Evolutionary conservation across 2,329 filamentous ascomycete species (phyloP).

Genomic region (Cladosporium sp.): DNA sequence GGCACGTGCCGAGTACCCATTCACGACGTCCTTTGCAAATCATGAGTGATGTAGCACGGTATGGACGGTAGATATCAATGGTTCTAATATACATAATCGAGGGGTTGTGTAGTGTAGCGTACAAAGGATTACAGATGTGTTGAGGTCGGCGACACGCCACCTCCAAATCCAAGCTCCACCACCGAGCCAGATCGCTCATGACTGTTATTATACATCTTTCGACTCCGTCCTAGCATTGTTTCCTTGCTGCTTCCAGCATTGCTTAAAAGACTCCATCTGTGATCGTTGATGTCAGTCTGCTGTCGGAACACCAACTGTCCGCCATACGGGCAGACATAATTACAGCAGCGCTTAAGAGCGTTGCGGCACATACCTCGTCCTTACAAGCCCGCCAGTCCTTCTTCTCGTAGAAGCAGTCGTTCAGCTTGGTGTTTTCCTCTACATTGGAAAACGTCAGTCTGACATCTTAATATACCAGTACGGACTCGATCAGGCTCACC

Average conservation of each 20-base stretch:
- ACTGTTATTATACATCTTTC: slow-evolving; percentile 58
- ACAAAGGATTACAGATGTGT: neutral
- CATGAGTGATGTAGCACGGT: neutral
- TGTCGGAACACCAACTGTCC: neutral
- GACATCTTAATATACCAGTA: slow-evolving; percentile 4
- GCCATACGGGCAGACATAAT: too few relatives aligned
- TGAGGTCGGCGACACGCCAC: neutral
- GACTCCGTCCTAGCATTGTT: slow-evolving; percentile 78
- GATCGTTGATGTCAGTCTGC: neutral
- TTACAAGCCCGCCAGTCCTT: slow-evolving; percentile 92
- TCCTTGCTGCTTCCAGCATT: slow-evolving; percentile 86
- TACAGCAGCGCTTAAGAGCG: neutral
- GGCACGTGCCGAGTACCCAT: neutral
- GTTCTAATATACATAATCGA: neutral
- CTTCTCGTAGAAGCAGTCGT: slow-evolving; percentile 92
- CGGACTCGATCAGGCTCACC: slow-evolving; percentile 45
- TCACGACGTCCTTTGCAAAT: too few relatives aligned
- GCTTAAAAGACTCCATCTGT: slow-evolving; percentile 84
- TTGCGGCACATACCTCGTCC: slow-evolving; percentile 64
- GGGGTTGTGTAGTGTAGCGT: neutral
- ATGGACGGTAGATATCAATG: too few relatives aligned
- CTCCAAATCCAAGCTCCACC: slow-evolving; percentile 1
- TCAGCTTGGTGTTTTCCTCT: slow-evolving; percentile 89
- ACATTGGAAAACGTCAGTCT: neutral
- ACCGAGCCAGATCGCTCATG: neutral